phyloP scores from a whole-genome alignment of 2,329 filamentous ascomycete genomes.

The Claviceps lovelessii region DNA sequence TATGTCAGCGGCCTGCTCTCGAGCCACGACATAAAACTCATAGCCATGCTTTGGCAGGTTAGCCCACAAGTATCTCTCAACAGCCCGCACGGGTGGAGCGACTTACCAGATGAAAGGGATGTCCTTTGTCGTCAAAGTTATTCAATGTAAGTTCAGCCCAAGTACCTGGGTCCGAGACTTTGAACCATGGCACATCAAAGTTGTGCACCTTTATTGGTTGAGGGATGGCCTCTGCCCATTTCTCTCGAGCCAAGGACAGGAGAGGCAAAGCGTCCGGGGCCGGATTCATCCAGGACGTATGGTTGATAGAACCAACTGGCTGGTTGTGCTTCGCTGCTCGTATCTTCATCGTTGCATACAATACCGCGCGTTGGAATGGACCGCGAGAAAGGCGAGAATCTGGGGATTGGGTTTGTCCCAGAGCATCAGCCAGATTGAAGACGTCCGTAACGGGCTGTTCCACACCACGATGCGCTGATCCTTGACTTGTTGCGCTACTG shows the following conservation, averaged over 20 bases:
- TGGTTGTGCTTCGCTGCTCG: conserved; percentile 9
- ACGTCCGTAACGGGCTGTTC: neutral
- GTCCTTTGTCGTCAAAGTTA: conserved; percentile 33
- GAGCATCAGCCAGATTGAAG: conserved; percentile 2
- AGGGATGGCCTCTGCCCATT: conserved; percentile 7
- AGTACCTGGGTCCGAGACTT: conserved; percentile 8
- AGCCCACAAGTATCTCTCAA: neutral
- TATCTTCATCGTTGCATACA: conserved; percentile 10
- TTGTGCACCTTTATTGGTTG: conserved; percentile 8
- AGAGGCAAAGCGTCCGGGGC: conserved; percentile 6
- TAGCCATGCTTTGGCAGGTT: conserved; percentile 9
- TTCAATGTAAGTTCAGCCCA: conserved; percentile 36
- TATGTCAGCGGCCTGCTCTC: conserved; percentile 1
- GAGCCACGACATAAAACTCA: conserved; percentile 8
- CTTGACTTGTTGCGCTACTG: neutral
- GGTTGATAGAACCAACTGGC: conserved; percentile 11
- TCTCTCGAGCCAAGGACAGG: conserved; percentile 5
- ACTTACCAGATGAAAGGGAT: conserved; percentile 34
- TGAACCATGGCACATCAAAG: conserved; percentile 9
- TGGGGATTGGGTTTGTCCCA: neutral
- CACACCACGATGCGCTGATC: neutral
- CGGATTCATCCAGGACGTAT: conserved; percentile 9
- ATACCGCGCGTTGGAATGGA: conserved; percentile 7
- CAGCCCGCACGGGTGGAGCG: neutral
- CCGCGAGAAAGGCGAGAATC: neutral